These are phyloP conservation scores for Nicotiana benthamiana DNA, from an alignment of 257 asterid species.

Conservation along the genomic window DNA sequence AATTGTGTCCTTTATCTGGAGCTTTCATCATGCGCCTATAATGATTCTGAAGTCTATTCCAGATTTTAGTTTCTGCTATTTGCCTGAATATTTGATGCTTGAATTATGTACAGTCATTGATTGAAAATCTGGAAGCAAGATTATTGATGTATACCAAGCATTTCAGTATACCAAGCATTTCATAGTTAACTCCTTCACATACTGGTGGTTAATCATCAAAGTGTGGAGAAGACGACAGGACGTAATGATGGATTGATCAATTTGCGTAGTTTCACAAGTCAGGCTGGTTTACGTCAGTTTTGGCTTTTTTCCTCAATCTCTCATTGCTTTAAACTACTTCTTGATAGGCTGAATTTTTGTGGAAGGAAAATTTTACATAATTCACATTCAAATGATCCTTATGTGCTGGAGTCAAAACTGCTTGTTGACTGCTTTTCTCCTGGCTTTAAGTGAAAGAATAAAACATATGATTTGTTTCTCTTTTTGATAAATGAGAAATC, in stretches of 20 bases:
- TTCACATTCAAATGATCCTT: background rate
- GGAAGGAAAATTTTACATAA: background rate
- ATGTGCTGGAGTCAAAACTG: background rate
- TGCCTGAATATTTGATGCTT: background rate
- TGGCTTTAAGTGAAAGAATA: background rate
- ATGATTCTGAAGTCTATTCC: background rate
- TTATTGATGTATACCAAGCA: background rate
- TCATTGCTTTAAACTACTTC: background rate
- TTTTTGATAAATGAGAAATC: background rate
- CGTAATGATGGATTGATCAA: background rate
- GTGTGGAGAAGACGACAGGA: background rate
- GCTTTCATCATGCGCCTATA: background rate
- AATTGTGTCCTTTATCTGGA: conserved; percentile 5
- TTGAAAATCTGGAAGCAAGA: background rate
- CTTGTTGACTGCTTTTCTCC: background rate
- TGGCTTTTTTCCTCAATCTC: background rate
- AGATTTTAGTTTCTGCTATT: background rate
- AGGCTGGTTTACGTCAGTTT: background rate
- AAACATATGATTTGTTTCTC: background rate
- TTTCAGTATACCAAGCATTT: background rate
- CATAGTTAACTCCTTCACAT: background rate
- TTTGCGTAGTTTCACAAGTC: background rate
- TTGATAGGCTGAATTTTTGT: background rate
- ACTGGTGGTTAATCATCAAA: background rate
- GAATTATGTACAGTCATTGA: background rate